These are phyloP conservation scores for Hyaloperonospora brassicae DNA, from an alignment of 352 stramenopile species.

Conservation along the genomic window DNA sequence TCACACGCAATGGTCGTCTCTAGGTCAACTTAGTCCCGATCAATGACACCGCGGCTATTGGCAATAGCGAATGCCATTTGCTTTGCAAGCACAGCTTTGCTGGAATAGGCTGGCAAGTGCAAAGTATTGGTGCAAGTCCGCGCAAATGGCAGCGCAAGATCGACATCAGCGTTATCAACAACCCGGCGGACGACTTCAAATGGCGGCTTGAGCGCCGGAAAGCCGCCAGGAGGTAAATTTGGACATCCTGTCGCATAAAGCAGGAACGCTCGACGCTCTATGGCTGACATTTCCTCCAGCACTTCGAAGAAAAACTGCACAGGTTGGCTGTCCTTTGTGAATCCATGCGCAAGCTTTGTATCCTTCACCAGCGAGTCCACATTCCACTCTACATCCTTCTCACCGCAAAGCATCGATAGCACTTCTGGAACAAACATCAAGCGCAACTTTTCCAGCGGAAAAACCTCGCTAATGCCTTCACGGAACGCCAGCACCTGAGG, in stretches of 20 bases:
- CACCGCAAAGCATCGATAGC: conserved; percentile 57
- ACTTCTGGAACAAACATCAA: conserved; percentile 65
- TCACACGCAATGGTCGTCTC: too few relatives aligned
- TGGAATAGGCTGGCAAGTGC: conserved; percentile 75
- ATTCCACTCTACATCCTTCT: conserved; percentile 68
- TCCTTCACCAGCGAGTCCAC: conserved; percentile 48
- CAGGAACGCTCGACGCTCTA: conserved; percentile 60
- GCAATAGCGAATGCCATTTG: conserved; percentile 66
- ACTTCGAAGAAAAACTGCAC: conserved; percentile 66
- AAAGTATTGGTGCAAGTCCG: conserved; percentile 83
- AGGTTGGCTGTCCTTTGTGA: conserved; percentile 63
- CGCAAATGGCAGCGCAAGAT: conserved; percentile 71
- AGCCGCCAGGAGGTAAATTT: conserved; percentile 68
- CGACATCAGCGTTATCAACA: conserved; percentile 60
- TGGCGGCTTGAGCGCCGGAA: conserved; percentile 51
- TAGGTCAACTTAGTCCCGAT: conserved; percentile 60
- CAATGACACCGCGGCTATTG: conserved; percentile 79
- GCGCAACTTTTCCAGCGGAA: conserved; percentile 60
- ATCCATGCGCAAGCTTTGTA: conserved; percentile 78
- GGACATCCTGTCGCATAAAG: conserved; percentile 79
- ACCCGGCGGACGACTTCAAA: conserved; percentile 81
- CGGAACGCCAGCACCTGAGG: conserved; percentile 67
- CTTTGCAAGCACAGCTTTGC: conserved; percentile 46
- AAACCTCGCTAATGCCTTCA: conserved; percentile 64
- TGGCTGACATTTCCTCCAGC: conserved; percentile 53